Evolutionary conservation across 2,329 filamentous ascomycete genomes (phyloP).

Genomic region (Cercospora brassicicola): DNA sequence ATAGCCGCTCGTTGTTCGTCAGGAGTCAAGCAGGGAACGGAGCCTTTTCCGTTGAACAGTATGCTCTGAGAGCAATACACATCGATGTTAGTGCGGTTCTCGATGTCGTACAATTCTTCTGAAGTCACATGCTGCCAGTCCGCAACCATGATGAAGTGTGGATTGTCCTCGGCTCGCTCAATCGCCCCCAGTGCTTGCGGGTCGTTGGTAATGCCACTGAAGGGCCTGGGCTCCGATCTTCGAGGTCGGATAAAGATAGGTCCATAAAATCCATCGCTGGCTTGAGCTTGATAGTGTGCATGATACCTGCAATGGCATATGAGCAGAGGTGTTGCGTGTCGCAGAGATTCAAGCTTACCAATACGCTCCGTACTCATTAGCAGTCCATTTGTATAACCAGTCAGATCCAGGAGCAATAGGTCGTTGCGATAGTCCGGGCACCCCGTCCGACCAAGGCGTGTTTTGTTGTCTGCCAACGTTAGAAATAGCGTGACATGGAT

Average conservation of each 20-base stretch:
- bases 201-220: constrained; percentile 12
- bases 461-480: constrained; percentile 11
- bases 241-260: constrained; percentile 20
- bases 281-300: constrained; percentile 19
- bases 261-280: constrained; percentile 24
- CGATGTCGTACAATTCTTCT: constrained; percentile 2
- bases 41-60: constrained; percentile 23
- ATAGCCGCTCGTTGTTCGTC: constrained; percentile 17
- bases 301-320: constrained; percentile 15
- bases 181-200: constrained; percentile 10
- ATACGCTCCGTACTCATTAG: constrained; percentile 20
- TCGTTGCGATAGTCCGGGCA: constrained; percentile 25
- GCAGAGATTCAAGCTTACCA: constrained; percentile 10
- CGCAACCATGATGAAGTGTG: constrained; percentile 18
- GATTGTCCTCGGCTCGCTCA: constrained; percentile 10
- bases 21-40: constrained; percentile 17
- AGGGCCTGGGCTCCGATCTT: constrained; percentile 1
- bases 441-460: constrained; percentile 30
- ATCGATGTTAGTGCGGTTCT: constrained; percentile 15
- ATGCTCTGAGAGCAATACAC: constrained; percentile 22
- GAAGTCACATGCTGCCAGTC: constrained; percentile 22
- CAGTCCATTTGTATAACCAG: constrained; percentile 24
- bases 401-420: constrained; percentile 23
- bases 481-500: not conserved
- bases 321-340: not conserved